phyloP scores from a whole-genome alignment of 495 filamentous ascomycete species.

The Rhypophila decipiens region DNA sequence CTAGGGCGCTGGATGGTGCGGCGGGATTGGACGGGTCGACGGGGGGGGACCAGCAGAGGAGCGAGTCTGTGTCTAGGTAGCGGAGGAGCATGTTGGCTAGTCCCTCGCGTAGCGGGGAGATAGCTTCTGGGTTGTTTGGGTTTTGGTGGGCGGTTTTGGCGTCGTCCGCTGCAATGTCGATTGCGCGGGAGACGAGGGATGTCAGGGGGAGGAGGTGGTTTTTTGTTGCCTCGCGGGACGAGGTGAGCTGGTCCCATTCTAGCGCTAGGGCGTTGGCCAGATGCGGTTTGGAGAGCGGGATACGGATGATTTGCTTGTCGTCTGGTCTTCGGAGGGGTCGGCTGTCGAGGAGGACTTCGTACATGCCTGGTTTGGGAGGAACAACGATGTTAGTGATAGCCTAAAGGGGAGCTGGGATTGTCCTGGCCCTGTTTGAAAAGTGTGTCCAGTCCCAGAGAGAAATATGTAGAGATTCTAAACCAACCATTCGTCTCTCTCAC shows the following conservation, averaged over 20 bases:
- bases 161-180: constrained; percentile 68
- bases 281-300: constrained; percentile 69
- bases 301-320: constrained; percentile 54
- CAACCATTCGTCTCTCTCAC: constrained; percentile 50
- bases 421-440: no score
- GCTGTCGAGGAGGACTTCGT: constrained; percentile 72
- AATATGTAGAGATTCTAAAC: no score
- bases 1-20: constrained; percentile 13
- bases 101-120: constrained; percentile 38
- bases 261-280: constrained; percentile 82
- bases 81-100: constrained; percentile 66
- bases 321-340: constrained; percentile 72
- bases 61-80: constrained; percentile 85
- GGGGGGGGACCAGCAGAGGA: constrained; percentile 83
- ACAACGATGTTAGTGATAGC: neutral
- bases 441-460: no score
- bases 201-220: constrained; percentile 88
- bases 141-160: constrained; percentile 22
- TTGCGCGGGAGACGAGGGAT: constrained; percentile 68
- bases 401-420: neutral
- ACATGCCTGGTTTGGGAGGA: constrained; percentile 52
- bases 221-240: constrained; percentile 68
- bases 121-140: neutral
- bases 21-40: constrained; percentile 29
- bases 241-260: constrained; percentile 84